A percentile compares a stretch with the other conserved stretches of the same genome.
These are phyloP conservation scores for Ilex paraguariensis DNA, from an alignment of 305 asterid species.

Conservation along the genomic window DNA sequence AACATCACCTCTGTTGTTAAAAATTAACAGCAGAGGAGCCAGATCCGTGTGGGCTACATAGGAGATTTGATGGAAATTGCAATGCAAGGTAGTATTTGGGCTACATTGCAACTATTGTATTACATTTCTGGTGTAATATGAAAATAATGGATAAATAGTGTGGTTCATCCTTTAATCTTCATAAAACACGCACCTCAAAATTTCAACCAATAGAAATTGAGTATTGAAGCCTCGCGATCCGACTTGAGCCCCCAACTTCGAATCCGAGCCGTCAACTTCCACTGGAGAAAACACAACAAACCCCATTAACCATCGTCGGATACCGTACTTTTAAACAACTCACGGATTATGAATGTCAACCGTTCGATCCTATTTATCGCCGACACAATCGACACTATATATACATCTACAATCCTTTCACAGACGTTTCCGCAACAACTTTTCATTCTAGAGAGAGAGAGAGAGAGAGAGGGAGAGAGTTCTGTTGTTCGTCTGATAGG, in stretches of 20 bases:
- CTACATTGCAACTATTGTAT: no score
- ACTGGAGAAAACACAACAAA: slow-evolving; percentile 43
- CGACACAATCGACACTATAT: slow-evolving; percentile 25
- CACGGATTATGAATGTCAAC: slow-evolving; percentile 29
- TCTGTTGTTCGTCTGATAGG: slow-evolving; percentile 15
- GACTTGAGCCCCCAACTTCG: slow-evolving; percentile 14
- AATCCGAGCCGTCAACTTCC: slow-evolving; percentile 39
- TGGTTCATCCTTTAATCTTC: background rate
- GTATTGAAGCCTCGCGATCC: slow-evolving; percentile 29
- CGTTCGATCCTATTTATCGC: slow-evolving; percentile 34
- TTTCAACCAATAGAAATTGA: slow-evolving; percentile 33
- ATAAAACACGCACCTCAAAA: no score
- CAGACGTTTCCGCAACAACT: background rate
- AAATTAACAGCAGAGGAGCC: no score
- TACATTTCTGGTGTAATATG: no score
- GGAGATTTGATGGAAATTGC: no score
- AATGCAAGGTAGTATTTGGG: no score
- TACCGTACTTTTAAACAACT: slow-evolving; percentile 25
- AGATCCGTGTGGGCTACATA: no score
- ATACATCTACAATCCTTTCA: background rate
- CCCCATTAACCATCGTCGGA: slow-evolving; percentile 34
- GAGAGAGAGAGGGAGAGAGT: background rate
- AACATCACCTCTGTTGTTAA: no score
- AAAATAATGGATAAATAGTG: no score
- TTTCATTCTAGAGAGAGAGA: background rate